Base-by-base conservation (phyloP, 2,329 filamentous ascomycete species). In the Leptographium procerum region DNA sequence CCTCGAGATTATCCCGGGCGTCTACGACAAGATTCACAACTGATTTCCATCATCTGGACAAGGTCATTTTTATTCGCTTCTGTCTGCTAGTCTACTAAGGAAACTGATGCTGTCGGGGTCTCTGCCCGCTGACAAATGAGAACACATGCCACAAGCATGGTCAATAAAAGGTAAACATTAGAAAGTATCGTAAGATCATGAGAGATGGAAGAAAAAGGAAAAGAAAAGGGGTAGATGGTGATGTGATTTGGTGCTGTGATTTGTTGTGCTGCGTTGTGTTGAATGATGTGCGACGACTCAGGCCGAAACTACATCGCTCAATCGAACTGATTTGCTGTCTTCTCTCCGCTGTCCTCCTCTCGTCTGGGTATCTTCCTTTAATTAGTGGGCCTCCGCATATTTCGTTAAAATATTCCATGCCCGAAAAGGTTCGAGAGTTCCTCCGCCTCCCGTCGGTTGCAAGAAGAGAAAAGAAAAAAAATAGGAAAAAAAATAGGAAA, bases 121-220 rank as follows among this genome's bases (percentile, higher is more conserved):
- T 43, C 40, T 43, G 40, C 40, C 40, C 40, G 40, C 19, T 43
- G 40, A n/a, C n/a, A 16, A 40, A 19, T 13, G 45, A 34, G 40
- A 24, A 24, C 40, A 33, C 29, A 54, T 7, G 29, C 19, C 22
- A 40, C n/a, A 40, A 40, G 40, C 11, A 24, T 24, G 52, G 13
- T 28, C 22, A 28, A 33, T 29, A 54, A 19, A 40, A 36, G 22
- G 14, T 43, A 48, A 48, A 56, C 54, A 56, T 56, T 56, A 56
- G 24, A 45, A 56, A 45, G 36, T 56, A 6, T 56, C 52, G 22
- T 55, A 13, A 55, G 52, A 55, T 55, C 54, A 22, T 56, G 29
- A 56, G 29, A 56, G n/a, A 51, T 28, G n/a, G 19, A 47, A n/a
- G 19, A 28, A 33, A 24, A 33, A 33, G 16, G 8, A 33, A 34